phyloP scores from a whole-genome alignment of 2,329 filamentous ascomycete species.

The Cytospora piceae region DNA sequence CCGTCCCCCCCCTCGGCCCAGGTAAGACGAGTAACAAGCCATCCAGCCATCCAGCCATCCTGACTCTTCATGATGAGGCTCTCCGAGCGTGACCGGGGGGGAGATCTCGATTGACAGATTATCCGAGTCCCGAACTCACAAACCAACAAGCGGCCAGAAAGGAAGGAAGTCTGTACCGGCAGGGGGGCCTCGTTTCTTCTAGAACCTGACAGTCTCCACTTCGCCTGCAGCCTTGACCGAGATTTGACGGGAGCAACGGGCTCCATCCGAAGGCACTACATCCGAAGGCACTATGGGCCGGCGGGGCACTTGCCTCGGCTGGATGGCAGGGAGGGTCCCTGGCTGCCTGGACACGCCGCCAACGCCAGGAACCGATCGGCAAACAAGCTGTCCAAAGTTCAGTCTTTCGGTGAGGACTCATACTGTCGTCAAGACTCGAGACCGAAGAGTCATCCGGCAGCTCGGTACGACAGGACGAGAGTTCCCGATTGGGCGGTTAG shows the following conservation, averaged over 20 bases:
- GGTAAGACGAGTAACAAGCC: too few relatives aligned
- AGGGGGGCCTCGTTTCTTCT: not conserved
- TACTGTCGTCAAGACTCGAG: not conserved
- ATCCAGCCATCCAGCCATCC: too few relatives aligned
- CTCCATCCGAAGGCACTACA: not conserved
- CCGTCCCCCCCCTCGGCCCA: not conserved
- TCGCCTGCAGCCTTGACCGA: not conserved
- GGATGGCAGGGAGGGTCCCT: not conserved
- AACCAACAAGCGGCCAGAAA: not conserved
- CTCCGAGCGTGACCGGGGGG: too few relatives aligned
- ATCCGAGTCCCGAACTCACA: too few relatives aligned
- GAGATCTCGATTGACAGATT: too few relatives aligned
- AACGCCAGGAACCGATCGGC: not conserved
- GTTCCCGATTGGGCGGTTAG: too few relatives aligned
- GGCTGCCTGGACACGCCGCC: not conserved
- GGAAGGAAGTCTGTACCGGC: not conserved
- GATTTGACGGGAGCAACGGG: not conserved
- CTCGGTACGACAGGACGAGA: not conserved
- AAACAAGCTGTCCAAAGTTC: not conserved
- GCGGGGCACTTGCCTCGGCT: not conserved
- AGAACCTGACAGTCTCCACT: not conserved
- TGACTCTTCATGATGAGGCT: too few relatives aligned
- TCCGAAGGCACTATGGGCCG: too few relatives aligned
- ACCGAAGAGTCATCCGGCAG: not conserved
- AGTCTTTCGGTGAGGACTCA: constrained; percentile 5